These are phyloP conservation scores for Cudoniella acicularis DNA, from an alignment of 495 filamentous ascomycete species.

Conservation along the genomic window DNA sequence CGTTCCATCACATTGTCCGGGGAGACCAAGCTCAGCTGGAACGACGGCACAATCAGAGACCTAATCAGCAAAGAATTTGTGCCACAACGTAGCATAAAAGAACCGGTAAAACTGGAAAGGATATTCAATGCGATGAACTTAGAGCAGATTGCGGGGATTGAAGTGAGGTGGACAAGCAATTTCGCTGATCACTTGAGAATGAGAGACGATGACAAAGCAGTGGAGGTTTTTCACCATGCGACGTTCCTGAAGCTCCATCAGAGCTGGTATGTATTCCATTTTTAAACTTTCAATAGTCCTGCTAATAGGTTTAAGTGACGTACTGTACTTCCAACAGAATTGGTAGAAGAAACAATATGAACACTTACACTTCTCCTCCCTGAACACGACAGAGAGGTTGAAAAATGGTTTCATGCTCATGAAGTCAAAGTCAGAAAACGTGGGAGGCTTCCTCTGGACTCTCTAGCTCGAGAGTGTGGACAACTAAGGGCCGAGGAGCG, in stretches of 20 bases:
- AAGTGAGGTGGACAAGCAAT: conserved; percentile 41
- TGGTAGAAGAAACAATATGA: conserved; percentile 43
- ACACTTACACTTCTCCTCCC: conserved; percentile 46
- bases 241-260: conserved; percentile 32
- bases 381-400: conserved; percentile 22
- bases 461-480: conserved; percentile 18
- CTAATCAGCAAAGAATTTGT: not conserved
- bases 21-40: conserved; percentile 26
- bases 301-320: not conserved
- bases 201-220: conserved; percentile 34
- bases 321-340: conserved; percentile 28
- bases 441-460: conserved; percentile 25
- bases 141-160: conserved; percentile 34
- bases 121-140: conserved; percentile 27
- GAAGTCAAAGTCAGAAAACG: conserved; percentile 4
- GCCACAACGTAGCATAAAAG: conserved; percentile 7
- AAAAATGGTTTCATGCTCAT: conserved; percentile 28
- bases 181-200: conserved; percentile 43
- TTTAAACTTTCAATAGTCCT: not conserved
- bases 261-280: not conserved
- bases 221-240: conserved; percentile 44
- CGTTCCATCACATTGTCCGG: conserved; percentile 4
- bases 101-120: conserved; percentile 23
- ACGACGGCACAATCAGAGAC: conserved; percentile 14
- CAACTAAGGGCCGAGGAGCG: conserved; percentile 32